phyloP scores from a whole-genome alignment of 305 asterid genomes.

The Fraxinus greggii region DNA sequence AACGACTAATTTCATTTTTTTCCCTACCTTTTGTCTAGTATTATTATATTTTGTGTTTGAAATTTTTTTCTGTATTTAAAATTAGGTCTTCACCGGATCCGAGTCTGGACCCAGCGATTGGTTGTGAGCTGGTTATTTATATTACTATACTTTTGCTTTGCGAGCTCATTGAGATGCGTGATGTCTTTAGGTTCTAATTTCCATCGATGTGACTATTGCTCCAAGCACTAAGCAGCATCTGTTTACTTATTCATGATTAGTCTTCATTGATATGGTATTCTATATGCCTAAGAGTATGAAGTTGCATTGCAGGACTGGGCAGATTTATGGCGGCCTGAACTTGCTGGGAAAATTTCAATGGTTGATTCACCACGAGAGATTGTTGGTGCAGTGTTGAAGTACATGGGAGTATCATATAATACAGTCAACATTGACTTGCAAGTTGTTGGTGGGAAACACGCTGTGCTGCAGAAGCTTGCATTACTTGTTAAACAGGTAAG shows the following conservation, averaged over 20 bases:
- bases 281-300: constrained; percentile 3
- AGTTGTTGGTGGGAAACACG: constrained; percentile 74
- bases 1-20: neutral
- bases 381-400: constrained; percentile 78
- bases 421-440: constrained; percentile 59
- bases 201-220: neutral
- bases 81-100: neutral
- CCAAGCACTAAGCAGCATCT: neutral
- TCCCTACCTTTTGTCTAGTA: neutral
- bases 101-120: neutral
- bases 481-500: constrained; percentile 71
- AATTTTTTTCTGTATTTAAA: no score
- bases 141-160: neutral
- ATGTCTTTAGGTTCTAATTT: neutral
- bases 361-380: constrained; percentile 90
- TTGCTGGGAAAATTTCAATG: constrained; percentile 88
- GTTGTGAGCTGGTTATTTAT: neutral
- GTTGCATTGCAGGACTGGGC: constrained; percentile 77
- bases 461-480: constrained; percentile 66
- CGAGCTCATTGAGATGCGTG: neutral
- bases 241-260: neutral
- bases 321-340: constrained; percentile 95
- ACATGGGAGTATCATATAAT: constrained; percentile 91
- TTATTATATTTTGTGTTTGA: neutral
- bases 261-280: constrained; percentile 8